These are phyloP conservation scores for Phytophthora pisi DNA, from an alignment of 352 stramenopile genomes.

Conservation along the genomic window DNA sequence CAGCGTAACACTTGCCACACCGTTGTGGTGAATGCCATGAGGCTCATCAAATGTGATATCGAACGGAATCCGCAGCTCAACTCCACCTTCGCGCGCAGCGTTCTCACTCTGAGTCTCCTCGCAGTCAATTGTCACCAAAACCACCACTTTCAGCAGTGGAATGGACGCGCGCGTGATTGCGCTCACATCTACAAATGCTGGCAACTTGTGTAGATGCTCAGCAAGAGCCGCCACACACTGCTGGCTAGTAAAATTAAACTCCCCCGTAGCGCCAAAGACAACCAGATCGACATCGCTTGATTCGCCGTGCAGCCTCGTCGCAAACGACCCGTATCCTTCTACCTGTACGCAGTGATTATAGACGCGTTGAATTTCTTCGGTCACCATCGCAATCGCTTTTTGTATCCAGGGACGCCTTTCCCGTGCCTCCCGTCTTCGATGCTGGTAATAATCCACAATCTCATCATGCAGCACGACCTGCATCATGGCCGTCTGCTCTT, in stretches of 20 bases:
- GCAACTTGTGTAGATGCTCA: constrained; percentile 30
- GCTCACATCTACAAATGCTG: constrained; percentile 61
- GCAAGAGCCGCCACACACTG: constrained; percentile 54
- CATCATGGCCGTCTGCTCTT: constrained; percentile 80
- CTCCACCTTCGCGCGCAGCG: not conserved
- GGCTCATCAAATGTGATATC: constrained; percentile 89
- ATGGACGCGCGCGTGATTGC: constrained; percentile 75
- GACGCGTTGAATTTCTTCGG: constrained; percentile 45
- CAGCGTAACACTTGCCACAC: constrained; percentile 76
- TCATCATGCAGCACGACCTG: constrained; percentile 83
- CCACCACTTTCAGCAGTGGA: constrained; percentile 79
- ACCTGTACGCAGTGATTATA: constrained; percentile 60
- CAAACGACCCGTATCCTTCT: constrained; percentile 79
- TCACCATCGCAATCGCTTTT: constrained; percentile 57
- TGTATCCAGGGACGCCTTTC: constrained; percentile 49
- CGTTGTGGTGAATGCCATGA: constrained; percentile 60
- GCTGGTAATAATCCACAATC: constrained; percentile 64
- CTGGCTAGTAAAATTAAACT: constrained; percentile 52
- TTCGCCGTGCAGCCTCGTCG: constrained; percentile 63
- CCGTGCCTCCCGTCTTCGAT: constrained; percentile 48
- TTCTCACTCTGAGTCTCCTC: constrained; percentile 2
- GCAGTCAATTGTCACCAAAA: constrained; percentile 38
- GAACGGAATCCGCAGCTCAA: constrained; percentile 59
- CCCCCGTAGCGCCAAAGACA: constrained; percentile 68
- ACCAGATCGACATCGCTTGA: constrained; percentile 84